Conservation (phyloP, 495 filamentous ascomycete genomes). For the Neurospora sp. region DNA sequence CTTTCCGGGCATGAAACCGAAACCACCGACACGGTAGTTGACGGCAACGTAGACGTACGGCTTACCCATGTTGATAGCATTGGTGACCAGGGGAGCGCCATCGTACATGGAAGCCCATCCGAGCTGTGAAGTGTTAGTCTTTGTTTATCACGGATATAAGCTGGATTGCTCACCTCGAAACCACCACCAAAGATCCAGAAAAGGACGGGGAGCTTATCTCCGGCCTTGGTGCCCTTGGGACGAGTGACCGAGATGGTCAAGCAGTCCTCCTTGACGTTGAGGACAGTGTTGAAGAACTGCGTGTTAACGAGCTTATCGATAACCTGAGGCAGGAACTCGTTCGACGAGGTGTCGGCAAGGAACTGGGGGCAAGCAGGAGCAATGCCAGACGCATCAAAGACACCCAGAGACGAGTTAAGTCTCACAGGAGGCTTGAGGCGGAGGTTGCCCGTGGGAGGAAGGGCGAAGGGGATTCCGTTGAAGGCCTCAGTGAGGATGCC, state of each 20-base stretch:
- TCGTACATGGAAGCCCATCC: constrained; percentile 49
- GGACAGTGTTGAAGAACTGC: constrained; percentile 45
- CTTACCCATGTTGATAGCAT: constrained; percentile 44
- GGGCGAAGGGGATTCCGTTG: constrained; percentile 39
- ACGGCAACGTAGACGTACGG: constrained; percentile 53
- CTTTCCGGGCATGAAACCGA: constrained; percentile 50
- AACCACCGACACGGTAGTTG: constrained; percentile 52
- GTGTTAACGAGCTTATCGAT: constrained; percentile 42
- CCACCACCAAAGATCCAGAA: constrained; percentile 70
- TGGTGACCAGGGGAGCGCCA: constrained; percentile 39
- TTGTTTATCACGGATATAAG: background rate
- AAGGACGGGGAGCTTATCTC: constrained; percentile 53
- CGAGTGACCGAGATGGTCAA: constrained; percentile 55
- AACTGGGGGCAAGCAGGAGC: constrained; percentile 48
- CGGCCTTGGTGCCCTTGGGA: constrained; percentile 42
- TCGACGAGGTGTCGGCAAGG: constrained; percentile 34
- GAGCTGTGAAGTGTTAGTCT: constrained; percentile 18
- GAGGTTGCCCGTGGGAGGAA: constrained; percentile 30
- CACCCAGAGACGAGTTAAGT: constrained; percentile 33
- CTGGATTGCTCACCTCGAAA: constrained; percentile 38
- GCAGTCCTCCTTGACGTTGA: constrained; percentile 53
- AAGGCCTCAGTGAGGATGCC: constrained; percentile 28
- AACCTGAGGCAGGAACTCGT: constrained; percentile 32
- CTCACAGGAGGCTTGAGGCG: constrained; percentile 35
- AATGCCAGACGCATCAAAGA: constrained; percentile 37